Percentiles rank a stretch among this genome's conserved stretches.
These are phyloP conservation scores for Penicillium glabrum DNA, from an alignment of 2,329 filamentous ascomycete species.

Conservation along the genomic window DNA sequence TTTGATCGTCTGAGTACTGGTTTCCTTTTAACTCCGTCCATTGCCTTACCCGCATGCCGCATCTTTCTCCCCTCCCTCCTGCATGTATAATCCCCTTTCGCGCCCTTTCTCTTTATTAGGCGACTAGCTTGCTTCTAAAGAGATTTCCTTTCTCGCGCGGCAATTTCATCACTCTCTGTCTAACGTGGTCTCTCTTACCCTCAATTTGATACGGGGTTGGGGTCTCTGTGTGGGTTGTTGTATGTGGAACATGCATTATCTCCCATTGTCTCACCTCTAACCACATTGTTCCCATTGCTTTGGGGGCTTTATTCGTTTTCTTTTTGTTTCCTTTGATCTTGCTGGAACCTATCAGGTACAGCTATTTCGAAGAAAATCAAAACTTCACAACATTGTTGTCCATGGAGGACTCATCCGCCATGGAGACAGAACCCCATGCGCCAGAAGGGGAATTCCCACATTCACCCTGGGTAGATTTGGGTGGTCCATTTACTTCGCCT, in stretches of 20 bases:
- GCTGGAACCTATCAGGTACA: neutral
- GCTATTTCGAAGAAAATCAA: neutral
- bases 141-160: neutral
- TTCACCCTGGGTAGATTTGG: constrained; percentile 47
- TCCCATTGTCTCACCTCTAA: constrained; percentile 47
- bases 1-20: constrained; percentile 18
- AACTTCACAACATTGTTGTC: neutral
- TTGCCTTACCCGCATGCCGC: constrained; percentile 29
- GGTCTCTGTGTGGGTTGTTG: constrained; percentile 2
- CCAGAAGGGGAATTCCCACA: constrained; percentile 46
- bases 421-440: constrained; percentile 47
- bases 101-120: constrained; percentile 1
- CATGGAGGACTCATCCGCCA: constrained; percentile 48
- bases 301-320: neutral
- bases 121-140: constrained; percentile 9
- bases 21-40: constrained; percentile 29
- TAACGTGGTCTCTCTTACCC: neutral
- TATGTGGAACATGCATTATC: constrained; percentile 50
- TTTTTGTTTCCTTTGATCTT: constrained; percentile 12
- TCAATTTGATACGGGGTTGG: constrained; percentile 1
- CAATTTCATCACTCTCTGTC: neutral
- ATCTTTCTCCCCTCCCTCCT: constrained; percentile 17
- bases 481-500: constrained; percentile 47
- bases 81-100: constrained; percentile 21
- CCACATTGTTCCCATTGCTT: constrained; percentile 20